phyloP scores from a whole-genome alignment of 2,329 filamentous ascomycete genomes.

The Paecilomyces variotii region DNA sequence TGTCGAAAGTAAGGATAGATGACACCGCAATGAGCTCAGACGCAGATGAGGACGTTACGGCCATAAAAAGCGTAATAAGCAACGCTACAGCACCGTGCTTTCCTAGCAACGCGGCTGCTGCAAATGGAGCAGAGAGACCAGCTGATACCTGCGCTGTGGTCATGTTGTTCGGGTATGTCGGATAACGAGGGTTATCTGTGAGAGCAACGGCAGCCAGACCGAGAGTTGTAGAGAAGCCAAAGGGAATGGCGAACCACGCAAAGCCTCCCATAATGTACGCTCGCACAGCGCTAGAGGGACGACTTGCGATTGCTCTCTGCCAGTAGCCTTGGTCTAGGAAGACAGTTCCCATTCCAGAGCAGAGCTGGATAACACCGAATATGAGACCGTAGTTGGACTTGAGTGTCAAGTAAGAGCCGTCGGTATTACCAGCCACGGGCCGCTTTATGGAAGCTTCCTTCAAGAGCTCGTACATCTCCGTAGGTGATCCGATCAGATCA shows the following conservation, averaged over 20 bases:
- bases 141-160: constrained; percentile 13
- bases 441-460: background rate
- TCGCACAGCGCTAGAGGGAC: constrained; percentile 29
- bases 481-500: background rate
- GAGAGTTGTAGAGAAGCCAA: constrained; percentile 39
- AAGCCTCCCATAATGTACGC: constrained; percentile 36
- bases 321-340: constrained; percentile 41
- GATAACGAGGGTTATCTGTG: constrained; percentile 35
- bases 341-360: constrained; percentile 14
- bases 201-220: constrained; percentile 39
- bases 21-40: constrained; percentile 14
- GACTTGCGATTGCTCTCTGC: constrained; percentile 37
- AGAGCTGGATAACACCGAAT: background rate
- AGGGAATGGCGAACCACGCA: constrained; percentile 44
- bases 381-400: background rate
- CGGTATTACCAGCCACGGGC: background rate
- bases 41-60: constrained; percentile 11
- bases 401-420: background rate
- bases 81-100: constrained; percentile 17
- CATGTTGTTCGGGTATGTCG: constrained; percentile 25
- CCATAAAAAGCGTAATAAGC: constrained; percentile 20
- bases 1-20: constrained; percentile 12
- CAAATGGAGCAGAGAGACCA: constrained; percentile 16
- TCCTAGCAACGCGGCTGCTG: constrained; percentile 15
- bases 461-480: background rate